Conservation (phyloP, 2,329 filamentous ascomycete species). For the Fusarium newnesense region DNA sequence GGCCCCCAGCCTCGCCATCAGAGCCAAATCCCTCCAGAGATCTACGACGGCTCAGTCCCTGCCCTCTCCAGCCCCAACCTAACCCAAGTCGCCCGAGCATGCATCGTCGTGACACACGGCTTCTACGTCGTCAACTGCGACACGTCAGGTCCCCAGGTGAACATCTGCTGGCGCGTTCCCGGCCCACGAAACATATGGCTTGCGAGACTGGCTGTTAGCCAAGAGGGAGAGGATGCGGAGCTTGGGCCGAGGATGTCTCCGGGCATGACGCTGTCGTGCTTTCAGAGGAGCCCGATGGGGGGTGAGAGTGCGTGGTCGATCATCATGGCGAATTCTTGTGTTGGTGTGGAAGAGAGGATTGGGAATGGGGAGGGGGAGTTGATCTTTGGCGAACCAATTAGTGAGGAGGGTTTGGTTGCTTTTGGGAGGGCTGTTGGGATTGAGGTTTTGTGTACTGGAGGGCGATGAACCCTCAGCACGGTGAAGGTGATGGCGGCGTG, state of each 20-base stretch:
- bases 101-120: not conserved
- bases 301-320: not conserved
- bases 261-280: not conserved
- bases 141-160: rapidly evolving
- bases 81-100: not conserved
- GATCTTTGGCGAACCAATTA: not conserved
- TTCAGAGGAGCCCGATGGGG: rapidly evolving
- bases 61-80: not conserved
- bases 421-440: not conserved
- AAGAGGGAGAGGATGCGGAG: not conserved
- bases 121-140: not conserved
- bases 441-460: not conserved
- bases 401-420: not conserved
- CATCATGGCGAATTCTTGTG: not conserved
- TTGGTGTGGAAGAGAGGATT: not conserved
- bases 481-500: not conserved
- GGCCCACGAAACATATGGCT: not conserved
- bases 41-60: not conserved
- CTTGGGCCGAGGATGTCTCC: rapidly evolving
- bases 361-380: not conserved
- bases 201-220: not conserved
- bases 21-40: not conserved
- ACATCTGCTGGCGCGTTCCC: not conserved
- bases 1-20: not conserved
- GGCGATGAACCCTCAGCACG: no score